Evolutionary conservation across 495 filamentous ascomycete genomes (phyloP).

Genomic region (Neurospora sp.): DNA sequence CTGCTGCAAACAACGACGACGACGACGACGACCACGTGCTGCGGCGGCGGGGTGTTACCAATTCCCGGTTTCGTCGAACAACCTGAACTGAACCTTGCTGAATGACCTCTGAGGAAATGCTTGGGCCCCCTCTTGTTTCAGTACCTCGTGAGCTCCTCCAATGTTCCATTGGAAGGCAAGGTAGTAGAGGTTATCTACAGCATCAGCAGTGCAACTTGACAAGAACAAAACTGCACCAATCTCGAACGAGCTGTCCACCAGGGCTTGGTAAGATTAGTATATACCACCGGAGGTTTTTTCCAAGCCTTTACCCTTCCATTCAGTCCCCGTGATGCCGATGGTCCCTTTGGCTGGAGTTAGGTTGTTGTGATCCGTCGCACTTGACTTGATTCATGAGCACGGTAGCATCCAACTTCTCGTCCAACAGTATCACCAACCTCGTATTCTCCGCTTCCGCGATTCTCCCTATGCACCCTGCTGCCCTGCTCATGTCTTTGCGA

Average conservation of each 20-base stretch:
- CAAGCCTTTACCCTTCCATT: not conserved
- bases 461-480: not conserved
- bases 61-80: not conserved
- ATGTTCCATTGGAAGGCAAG: not conserved
- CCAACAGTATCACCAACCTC: not conserved
- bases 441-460: not conserved
- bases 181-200: not conserved
- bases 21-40: not conserved
- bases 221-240: not conserved
- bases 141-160: not conserved
- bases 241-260: not conserved
- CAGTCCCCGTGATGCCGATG: not conserved
- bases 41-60: not conserved
- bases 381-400: not conserved
- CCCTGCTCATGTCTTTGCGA: not conserved
- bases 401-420: not conserved
- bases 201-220: not conserved
- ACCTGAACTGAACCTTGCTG: not conserved
- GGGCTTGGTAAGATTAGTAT: not conserved
- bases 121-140: not conserved
- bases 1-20: not conserved
- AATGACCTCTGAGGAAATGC: not conserved
- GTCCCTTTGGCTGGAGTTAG: not conserved
- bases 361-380: not conserved
- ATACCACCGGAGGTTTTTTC: not conserved